Percentiles rank a stretch among this genome's conserved stretches.
Evolutionary conservation across 2,329 filamentous ascomycete species (phyloP).

Genomic region (Onygenales sp.): DNA sequence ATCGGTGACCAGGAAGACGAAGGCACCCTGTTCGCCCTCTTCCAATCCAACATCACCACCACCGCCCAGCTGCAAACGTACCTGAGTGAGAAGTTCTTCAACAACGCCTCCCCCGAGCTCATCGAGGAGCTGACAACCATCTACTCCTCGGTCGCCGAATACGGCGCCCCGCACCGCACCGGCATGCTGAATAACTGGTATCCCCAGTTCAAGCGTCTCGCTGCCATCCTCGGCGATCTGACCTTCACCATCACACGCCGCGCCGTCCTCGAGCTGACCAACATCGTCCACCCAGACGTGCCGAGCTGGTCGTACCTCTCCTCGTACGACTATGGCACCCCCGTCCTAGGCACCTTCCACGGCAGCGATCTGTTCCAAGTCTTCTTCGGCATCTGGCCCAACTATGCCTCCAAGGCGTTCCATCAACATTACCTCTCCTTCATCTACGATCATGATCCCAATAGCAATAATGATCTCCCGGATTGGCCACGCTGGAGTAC

Average conservation of each 20-base stretch:
- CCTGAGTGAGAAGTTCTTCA: conserved; percentile 52
- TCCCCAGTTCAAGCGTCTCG: conserved; percentile 66
- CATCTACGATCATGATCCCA: conserved; percentile 61
- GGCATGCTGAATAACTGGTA: conserved; percentile 60
- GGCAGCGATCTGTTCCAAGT: conserved; percentile 59
- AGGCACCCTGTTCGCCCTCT: conserved; percentile 63
- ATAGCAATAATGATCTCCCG: conserved; percentile 40
- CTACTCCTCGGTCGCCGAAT: conserved; percentile 45
- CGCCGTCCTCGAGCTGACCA: conserved; percentile 46
- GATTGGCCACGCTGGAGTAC: conserved; percentile 49
- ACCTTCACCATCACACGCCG: conserved; percentile 65
- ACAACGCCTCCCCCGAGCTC: conserved; percentile 40
- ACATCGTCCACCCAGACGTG: conserved; percentile 44
- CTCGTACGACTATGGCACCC: conserved; percentile 61
- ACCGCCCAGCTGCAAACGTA: conserved; percentile 53
- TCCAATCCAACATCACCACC: conserved; percentile 59
- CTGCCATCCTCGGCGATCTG: conserved; percentile 66
- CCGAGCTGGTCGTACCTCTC: conserved; percentile 67
- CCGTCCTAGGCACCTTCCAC: conserved; percentile 69
- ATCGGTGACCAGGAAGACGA: conserved; percentile 73
- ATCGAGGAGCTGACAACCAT: conserved; percentile 50
- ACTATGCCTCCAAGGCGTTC: conserved; percentile 52
- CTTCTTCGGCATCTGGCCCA: conserved; percentile 55
- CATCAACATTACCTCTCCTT: conserved; percentile 66
- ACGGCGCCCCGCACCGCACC: conserved; percentile 66